Percentiles rank a stretch among this genome's conserved stretches.
Evolutionary conservation across 2,329 filamentous ascomycete genomes (phyloP).

Genomic region (Mycosphaerella sp.): DNA sequence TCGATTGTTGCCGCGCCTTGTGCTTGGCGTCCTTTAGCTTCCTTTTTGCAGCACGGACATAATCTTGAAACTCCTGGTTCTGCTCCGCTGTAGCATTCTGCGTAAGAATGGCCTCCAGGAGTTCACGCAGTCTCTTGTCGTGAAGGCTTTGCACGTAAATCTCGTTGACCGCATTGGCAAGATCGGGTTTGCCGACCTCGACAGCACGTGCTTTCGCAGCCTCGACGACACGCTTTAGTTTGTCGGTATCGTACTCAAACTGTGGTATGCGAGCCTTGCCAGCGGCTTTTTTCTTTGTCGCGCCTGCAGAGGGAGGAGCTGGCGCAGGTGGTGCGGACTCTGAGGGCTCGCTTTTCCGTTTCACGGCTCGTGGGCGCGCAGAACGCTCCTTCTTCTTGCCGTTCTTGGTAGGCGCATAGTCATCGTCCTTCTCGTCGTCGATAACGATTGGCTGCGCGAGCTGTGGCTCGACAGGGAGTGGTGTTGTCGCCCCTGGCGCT

Average conservation of each 20-base stretch:
- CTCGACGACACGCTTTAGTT: slow-evolving; percentile 35
- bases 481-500: slow-evolving; percentile 25
- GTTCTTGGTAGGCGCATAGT: slow-evolving; percentile 37
- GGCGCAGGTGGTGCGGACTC: slow-evolving; percentile 18
- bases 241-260: slow-evolving; percentile 23
- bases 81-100: slow-evolving; percentile 38
- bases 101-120: slow-evolving; percentile 41
- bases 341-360: slow-evolving; percentile 24
- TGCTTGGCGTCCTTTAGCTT: slow-evolving; percentile 31
- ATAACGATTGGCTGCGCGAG: slow-evolving; percentile 30
- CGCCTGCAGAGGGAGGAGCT: slow-evolving; percentile 6
- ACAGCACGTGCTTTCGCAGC: slow-evolving; percentile 40
- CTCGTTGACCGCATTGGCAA: slow-evolving; percentile 39
- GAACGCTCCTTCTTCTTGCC: slow-evolving; percentile 32
- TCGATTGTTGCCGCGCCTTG: slow-evolving; percentile 33
- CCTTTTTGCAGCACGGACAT: slow-evolving; percentile 42
- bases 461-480: slow-evolving; percentile 36
- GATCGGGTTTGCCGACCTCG: slow-evolving; percentile 33
- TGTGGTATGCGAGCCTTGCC: slow-evolving; percentile 6
- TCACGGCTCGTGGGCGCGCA: slow-evolving; percentile 21
- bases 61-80: slow-evolving; percentile 38
- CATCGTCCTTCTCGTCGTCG: slow-evolving; percentile 45
- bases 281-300: slow-evolving; percentile 4
- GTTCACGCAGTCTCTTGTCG: slow-evolving; percentile 34
- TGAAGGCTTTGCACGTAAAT: slow-evolving; percentile 39